phyloP scores from a whole-genome alignment of 768 basidiomycete species.

The Agrocybe chaxingu region DNA sequence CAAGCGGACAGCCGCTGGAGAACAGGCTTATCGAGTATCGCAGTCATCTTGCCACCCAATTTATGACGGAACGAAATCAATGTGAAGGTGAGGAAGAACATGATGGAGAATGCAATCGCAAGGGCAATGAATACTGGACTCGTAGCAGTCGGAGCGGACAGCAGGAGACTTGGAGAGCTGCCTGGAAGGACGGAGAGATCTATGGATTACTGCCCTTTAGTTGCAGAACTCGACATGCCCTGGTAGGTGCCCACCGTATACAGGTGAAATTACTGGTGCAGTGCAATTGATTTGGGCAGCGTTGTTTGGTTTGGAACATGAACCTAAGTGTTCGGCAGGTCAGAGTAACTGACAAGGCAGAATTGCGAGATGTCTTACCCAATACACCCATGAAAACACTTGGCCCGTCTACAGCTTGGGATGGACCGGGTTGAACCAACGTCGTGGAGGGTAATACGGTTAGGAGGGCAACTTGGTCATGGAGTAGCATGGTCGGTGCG shows the following conservation, averaged over 20 bases:
- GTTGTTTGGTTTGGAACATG: constrained; percentile 56
- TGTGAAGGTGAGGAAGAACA: constrained; percentile 68
- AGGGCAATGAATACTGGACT: constrained; percentile 65
- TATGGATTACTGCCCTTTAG: constrained; percentile 20
- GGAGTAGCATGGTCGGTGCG: constrained; percentile 61
- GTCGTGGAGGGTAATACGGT: constrained; percentile 56
- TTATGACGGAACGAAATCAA: constrained; percentile 64
- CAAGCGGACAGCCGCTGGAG: constrained; percentile 63
- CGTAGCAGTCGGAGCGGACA: constrained; percentile 58
- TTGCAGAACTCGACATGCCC: neutral
- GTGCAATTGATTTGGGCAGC: constrained; percentile 55
- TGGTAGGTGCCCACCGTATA: constrained; percentile 48
- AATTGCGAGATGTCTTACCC: constrained; percentile 35
- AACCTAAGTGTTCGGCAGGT: constrained; percentile 43
- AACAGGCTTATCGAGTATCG: constrained; percentile 50
- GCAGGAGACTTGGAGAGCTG: constrained; percentile 49
- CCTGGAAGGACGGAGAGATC: constrained; percentile 63
- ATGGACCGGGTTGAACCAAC: constrained; percentile 26
- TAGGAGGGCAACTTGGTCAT: constrained; percentile 60
- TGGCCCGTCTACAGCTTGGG: constrained; percentile 56
- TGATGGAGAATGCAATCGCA: constrained; percentile 48
- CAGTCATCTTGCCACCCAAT: constrained; percentile 50
- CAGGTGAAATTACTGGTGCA: constrained; percentile 47
- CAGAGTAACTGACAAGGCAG: neutral
- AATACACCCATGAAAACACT: constrained; percentile 63